Percentiles rank a stretch among this genome's conserved stretches.
Conservation (phyloP, 2,329 filamentous ascomycete genomes). For the Penicillium sp. region DNA sequence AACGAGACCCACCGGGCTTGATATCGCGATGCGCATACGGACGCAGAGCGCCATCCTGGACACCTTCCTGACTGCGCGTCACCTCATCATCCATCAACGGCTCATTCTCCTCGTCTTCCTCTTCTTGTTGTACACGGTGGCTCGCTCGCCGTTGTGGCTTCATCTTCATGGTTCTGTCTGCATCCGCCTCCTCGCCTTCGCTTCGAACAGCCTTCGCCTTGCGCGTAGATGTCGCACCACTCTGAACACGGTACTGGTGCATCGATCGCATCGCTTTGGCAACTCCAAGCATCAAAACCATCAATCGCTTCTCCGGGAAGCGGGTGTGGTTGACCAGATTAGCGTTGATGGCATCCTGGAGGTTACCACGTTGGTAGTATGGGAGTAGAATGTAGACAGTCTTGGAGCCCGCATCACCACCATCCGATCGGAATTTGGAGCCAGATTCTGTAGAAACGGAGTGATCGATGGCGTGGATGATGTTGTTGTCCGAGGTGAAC, state of each 20-base stretch:
- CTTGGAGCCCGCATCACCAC: slow-evolving; percentile 67
- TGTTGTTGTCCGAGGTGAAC: slow-evolving; percentile 78
- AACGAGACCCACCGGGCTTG: slow-evolving; percentile 72
- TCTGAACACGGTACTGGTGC: slow-evolving; percentile 78
- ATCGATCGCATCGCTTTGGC: slow-evolving; percentile 85
- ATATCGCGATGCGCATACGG: slow-evolving; percentile 96
- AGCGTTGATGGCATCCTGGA: slow-evolving; percentile 98
- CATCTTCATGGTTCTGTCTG: slow-evolving; percentile 39
- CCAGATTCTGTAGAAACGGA: slow-evolving; percentile 72
- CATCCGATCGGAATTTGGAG: slow-evolving; percentile 55
- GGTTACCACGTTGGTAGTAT: slow-evolving; percentile 91
- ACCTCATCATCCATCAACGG: slow-evolving; percentile 81
- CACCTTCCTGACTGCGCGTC: slow-evolving; percentile 65
- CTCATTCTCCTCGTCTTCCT: slow-evolving; percentile 78
- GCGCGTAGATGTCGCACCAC: slow-evolving; percentile 53
- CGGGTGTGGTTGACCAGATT: slow-evolving; percentile 92
- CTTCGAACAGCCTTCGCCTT: slow-evolving; percentile 57
- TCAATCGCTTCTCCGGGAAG: slow-evolving; percentile 84
- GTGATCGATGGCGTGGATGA: slow-evolving; percentile 85
- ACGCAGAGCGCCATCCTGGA: slow-evolving; percentile 66
- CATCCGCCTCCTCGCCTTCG: slow-evolving; percentile 58
- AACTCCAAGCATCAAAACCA: slow-evolving; percentile 89
- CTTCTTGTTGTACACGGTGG: slow-evolving; percentile 57
- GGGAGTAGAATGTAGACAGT: slow-evolving; percentile 96
- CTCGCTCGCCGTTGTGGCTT: slow-evolving; percentile 44